Evolutionary conservation across 1,284 basidiomycete genomes (phyloP).

Genomic region (Porodaedalea pini): DNA sequence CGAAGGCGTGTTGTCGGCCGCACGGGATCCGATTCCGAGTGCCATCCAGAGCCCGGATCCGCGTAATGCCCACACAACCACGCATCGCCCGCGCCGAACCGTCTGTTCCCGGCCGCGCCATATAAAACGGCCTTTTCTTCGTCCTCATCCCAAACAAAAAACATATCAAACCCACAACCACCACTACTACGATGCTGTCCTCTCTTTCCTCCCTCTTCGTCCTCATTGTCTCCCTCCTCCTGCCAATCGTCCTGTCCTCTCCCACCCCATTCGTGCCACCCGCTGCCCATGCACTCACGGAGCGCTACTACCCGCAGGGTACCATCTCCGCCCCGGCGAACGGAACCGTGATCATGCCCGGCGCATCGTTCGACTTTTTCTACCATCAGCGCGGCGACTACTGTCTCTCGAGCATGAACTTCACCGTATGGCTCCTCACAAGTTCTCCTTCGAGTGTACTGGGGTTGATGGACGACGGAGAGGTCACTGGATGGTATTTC

Average conservation of each 20-base stretch:
- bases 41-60: too few relatives aligned
- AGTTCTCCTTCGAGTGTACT: constrained; percentile 28
- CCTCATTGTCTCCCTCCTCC: background rate
- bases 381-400: constrained; percentile 43
- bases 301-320: constrained; percentile 20
- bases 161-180: background rate
- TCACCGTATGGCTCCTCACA: constrained; percentile 40
- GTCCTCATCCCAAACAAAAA: background rate
- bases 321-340: constrained; percentile 30
- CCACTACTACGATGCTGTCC: background rate
- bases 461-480: constrained; percentile 34
- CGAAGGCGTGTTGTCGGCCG: too few relatives aligned
- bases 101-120: too few relatives aligned
- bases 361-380: constrained; percentile 34
- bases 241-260: background rate
- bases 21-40: too few relatives aligned
- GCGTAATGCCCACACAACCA: too few relatives aligned
- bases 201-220: background rate
- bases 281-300: background rate
- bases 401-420: constrained; percentile 41
- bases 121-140: background rate
- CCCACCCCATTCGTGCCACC: background rate
- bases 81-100: background rate
- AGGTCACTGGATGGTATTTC: constrained; percentile 33
- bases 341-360: constrained; percentile 26